Base-by-base conservation (phyloP, 2,329 filamentous ascomycete species). In the Didymella lethalis region DNA sequence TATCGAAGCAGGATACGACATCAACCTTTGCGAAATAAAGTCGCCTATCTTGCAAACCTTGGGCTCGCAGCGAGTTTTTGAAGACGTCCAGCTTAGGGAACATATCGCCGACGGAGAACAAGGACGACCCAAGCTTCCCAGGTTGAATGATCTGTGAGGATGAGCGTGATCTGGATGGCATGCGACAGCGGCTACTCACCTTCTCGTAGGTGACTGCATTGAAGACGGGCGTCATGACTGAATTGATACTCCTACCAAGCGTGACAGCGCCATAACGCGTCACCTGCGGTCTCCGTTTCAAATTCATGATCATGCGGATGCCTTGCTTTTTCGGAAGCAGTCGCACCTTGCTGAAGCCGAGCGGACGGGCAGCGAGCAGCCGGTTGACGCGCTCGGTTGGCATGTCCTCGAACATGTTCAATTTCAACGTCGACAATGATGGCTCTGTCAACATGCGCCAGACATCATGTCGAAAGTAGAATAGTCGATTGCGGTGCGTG, bases 1-100 rank as follows among this genome's bases (percentile, higher is more conserved):
- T 97, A 76, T 99, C 95, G 74, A 97, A 99, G 67, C 94, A 96
- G 2, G 92, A 88, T 73, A 91, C 86, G 20, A 99, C 93, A 71
- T 99, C 95, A 12, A 96, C 82, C 74, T 99, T 99, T 60, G 89
- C 93, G 77, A 98, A 96, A 77, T 91, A 98, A 1, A 97, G 78
- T 4, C 77, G 81, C 8, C 72, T 68, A 0, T 77, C 67, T 0
- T 64, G 62, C 1, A 76, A 57, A 0, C 77, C 76, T 25, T 74
- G 69, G 31, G 71, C 51, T 26, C 65, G 45, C 11, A 90, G 73
- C 0, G 64, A 76, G 2, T 77, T 68, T 63, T 89, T 90, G 79
- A 96, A 98, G 0, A 64, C 69, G 61, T 89, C 90, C 23, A 99
- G 78, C 20, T 87, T 88, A 12, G 81, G 79, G 67, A 95, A 92